Evolutionary conservation across 1,284 basidiomycete species (phyloP), one percentile per base, ranked within the genome.

Genomic region (Cutaneotrichosporon cutaneum): DNA sequence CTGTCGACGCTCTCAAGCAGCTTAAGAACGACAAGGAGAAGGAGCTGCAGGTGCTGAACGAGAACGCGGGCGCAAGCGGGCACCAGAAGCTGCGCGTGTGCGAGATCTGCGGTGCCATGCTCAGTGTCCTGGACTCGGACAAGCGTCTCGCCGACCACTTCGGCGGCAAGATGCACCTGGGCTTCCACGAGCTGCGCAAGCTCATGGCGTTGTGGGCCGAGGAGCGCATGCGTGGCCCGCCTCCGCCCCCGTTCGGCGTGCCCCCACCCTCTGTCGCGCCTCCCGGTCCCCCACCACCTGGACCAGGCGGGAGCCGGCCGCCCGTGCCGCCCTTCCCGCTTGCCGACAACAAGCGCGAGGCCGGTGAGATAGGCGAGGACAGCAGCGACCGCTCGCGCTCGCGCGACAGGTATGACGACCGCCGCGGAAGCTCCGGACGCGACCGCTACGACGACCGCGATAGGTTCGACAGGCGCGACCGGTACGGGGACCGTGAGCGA

Each of bases 151-250:
- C 96, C 56, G 96, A 99, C 82, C 96, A 99, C 80, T 99, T 99
- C 82, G 96, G 96, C 81, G 96, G 96, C 72, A 99, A 99, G 94
- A 96, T 99, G 93, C 96, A 99, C 82, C 81, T 99, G 72, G 96
- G 96, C 11, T 99, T 99, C 81, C 92, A 97, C 77, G 94, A 98
- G 81, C 83, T 99, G 67, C 89, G 96, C 60, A 93, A 95, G 81
- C 90, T 96, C 85, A 85, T 99, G 64, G 79, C 83, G 57, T 90
- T 91, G 76, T 95, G 94, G 80, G 87, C 87, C 68, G 90, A 92
- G 76, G 89, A 92, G 61, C 86, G 91, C 59, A 89, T 92, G 80
- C 90, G 90, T 77, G 87, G 89, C 13, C 60, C 60, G 0, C 54
- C 63, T 5, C 55, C 48, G 22, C 54, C 47, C 44, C 42, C 21